These are phyloP conservation scores for Ophiocordyceps sinensis DNA, from an alignment of 2,329 filamentous ascomycete species.

Conservation along the genomic window DNA sequence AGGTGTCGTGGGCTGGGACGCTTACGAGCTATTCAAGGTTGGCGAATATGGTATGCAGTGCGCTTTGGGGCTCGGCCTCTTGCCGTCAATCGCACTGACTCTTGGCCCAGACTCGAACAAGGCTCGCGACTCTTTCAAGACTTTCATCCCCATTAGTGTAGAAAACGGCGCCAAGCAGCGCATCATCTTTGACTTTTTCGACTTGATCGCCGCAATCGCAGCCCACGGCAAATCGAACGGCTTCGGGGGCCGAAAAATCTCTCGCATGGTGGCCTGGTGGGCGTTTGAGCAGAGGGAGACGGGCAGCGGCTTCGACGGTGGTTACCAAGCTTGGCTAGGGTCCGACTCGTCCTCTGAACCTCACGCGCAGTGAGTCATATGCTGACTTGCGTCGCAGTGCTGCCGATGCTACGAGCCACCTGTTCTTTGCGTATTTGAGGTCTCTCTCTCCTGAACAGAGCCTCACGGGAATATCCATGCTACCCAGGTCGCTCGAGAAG, in stretches of 20 bases:
- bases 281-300: constrained; percentile 84
- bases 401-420: constrained; percentile 87
- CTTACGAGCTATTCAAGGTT: constrained; percentile 89
- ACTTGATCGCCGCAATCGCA: constrained; percentile 77
- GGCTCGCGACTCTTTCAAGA: constrained; percentile 86
- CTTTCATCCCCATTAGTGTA: constrained; percentile 87
- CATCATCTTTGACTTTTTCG: constrained; percentile 95
- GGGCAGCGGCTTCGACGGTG: constrained; percentile 84
- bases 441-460: constrained; percentile 73
- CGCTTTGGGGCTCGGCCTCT: too few relatives aligned
- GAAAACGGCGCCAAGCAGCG: constrained; percentile 72
- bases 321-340: constrained; percentile 79
- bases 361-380: background rate
- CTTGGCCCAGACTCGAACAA: constrained; percentile 62
- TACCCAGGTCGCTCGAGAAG: constrained; percentile 84
- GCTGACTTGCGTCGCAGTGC: constrained; percentile 39
- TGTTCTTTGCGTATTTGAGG: constrained; percentile 94
- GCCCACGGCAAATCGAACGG: constrained; percentile 91
- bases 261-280: constrained; percentile 95
- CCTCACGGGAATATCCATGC: constrained; percentile 63
- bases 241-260: constrained; percentile 83
- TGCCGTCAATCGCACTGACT: background rate
- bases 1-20: constrained; percentile 91
- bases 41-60: constrained; percentile 67
- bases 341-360: constrained; percentile 24